Evolutionary conservation across 2,329 filamentous ascomycete genomes (phyloP).

Genomic region (Colletotrichum echinochloae): DNA sequence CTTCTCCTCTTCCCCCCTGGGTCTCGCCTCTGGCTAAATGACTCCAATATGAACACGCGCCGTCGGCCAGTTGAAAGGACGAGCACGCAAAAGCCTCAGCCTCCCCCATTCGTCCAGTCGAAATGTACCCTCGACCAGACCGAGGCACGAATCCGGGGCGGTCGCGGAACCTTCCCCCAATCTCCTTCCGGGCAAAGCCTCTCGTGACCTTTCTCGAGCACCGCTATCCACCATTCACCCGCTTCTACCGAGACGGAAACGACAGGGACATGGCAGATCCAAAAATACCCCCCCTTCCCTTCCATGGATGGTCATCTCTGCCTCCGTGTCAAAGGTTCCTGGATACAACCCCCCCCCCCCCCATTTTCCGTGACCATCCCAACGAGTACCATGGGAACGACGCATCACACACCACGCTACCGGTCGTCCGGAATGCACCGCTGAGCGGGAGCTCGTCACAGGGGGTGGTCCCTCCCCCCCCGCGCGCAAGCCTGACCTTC

Average conservation of each 20-base stretch:
- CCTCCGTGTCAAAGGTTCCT: background rate
- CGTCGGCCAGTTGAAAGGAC: background rate
- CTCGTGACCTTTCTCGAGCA: conserved; percentile 18
- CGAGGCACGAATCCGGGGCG: background rate
- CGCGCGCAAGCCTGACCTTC: background rate
- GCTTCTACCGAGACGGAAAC: conserved; percentile 6
- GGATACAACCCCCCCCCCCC: background rate
- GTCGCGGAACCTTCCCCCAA: background rate
- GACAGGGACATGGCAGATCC: background rate
- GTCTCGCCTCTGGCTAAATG: background rate
- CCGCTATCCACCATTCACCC: conserved; percentile 11
- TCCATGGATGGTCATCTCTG: background rate
- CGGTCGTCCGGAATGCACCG: background rate
- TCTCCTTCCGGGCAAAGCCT: background rate
- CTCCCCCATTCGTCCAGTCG: background rate
- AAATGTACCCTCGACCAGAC: background rate
- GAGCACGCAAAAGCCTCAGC: background rate
- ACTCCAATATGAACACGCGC: background rate
- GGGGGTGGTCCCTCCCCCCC: background rate
- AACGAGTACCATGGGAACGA: background rate
- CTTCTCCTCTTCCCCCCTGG: background rate
- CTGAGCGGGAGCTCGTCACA: background rate
- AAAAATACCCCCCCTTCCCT: background rate
- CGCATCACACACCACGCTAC: conserved; percentile 2
- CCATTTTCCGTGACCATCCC: background rate